Evolutionary conservation across 2,329 filamentous ascomycete species (phyloP).

Genomic region (Cercospora sp.): DNA sequence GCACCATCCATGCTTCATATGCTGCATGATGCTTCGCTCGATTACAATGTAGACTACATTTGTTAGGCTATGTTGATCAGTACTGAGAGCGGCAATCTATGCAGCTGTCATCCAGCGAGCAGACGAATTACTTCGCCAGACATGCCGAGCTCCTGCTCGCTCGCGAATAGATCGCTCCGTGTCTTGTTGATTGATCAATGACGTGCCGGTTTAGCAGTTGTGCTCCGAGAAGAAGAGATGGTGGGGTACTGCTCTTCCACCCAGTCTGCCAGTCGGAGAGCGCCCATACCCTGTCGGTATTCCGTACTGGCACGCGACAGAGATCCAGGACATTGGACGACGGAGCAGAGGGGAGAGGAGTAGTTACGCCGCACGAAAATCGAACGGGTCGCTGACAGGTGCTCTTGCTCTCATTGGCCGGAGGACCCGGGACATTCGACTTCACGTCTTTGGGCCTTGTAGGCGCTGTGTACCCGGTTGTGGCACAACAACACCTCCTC

Average conservation of each 20-base stretch:
- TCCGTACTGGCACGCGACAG: background rate
- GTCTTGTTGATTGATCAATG: background rate
- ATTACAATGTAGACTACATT: background rate
- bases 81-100: background rate
- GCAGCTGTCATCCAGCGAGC: background rate
- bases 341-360: constrained; percentile 5
- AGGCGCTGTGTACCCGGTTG: constrained; percentile 10
- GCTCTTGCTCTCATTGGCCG: constrained; percentile 1
- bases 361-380: constrained; percentile 12
- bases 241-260: background rate
- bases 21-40: constrained; percentile 1
- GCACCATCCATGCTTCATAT: constrained; percentile 1
- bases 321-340: background rate
- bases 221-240: background rate
- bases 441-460: constrained; percentile 13
- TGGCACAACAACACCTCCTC: constrained; percentile 14
- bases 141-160: background rate
- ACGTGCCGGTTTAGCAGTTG: background rate
- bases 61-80: background rate
- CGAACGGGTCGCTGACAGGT: constrained; percentile 6
- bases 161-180: background rate
- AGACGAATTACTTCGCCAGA: background rate
- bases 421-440: background rate
- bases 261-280: background rate
- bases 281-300: background rate